A percentile compares a stretch with the other conserved stretches of the same genome.
Evolutionary conservation across 495 filamentous ascomycete genomes (phyloP).

Genomic region (Entonaema liquescens): DNA sequence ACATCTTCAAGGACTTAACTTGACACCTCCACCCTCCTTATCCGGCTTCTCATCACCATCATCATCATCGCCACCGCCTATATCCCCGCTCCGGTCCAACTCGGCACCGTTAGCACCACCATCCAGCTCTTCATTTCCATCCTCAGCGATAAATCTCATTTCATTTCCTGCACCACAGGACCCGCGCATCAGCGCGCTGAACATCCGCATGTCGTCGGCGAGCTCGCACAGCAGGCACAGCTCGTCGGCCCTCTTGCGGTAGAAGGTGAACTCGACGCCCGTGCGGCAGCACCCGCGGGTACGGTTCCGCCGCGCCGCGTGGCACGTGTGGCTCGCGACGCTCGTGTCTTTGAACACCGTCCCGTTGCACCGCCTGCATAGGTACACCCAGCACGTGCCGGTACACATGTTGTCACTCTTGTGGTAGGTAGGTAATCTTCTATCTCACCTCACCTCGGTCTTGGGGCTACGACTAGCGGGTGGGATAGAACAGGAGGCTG

Average conservation of each 20-base stretch:
- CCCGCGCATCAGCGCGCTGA: constrained; percentile 15
- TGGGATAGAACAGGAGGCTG: not conserved
- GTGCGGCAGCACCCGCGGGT: constrained; percentile 31
- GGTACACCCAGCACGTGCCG: constrained; percentile 10
- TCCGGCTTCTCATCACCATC: not conserved
- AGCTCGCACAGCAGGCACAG: constrained; percentile 39
- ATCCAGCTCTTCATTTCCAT: no score
- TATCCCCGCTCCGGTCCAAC: no score
- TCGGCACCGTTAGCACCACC: no score
- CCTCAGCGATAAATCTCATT: no score
- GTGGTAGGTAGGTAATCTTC: no score
- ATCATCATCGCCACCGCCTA: not conserved
- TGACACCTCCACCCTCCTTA: not conserved
- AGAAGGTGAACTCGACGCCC: constrained; percentile 28
- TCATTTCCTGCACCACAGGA: not conserved
- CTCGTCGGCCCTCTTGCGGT: constrained; percentile 18
- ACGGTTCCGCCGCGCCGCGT: constrained; percentile 7
- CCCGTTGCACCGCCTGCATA: constrained; percentile 21
- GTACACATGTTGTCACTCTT: constrained; percentile 35
- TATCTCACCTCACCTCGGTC: not conserved
- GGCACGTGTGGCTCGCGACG: constrained; percentile 35
- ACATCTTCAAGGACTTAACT: not conserved
- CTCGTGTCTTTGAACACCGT: constrained; percentile 11
- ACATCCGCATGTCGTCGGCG: not conserved
- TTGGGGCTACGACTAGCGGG: not conserved